Conservation (phyloP, 345 rosid species). For the Citrus sp. region DNA sequence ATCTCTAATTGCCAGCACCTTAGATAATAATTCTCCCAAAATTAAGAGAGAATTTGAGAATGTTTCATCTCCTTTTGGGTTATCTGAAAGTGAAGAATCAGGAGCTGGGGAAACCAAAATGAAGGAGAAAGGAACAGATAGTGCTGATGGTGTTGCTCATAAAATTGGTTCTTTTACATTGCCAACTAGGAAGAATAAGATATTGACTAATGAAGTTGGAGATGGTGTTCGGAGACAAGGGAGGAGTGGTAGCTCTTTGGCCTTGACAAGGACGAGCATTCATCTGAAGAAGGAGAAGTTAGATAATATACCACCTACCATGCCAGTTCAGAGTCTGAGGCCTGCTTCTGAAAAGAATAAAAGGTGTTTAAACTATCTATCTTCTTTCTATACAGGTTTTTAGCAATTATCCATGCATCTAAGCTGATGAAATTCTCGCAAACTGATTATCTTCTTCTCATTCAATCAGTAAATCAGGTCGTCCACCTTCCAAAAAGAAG, state of each 20-base stretch:
- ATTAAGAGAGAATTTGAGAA: slow-evolving; percentile 58
- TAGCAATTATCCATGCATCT: not conserved
- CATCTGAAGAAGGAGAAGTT: slow-evolving; percentile 55
- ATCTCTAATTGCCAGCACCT: slow-evolving; percentile 35
- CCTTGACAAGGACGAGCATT: slow-evolving; percentile 48
- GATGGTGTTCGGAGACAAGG: slow-evolving; percentile 78
- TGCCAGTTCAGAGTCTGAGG: slow-evolving; percentile 59
- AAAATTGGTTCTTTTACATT: slow-evolving; percentile 46
- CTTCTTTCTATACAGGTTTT: not conserved
- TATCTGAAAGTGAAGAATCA: slow-evolving; percentile 86
- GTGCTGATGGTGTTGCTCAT: slow-evolving; percentile 50
- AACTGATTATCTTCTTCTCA: slow-evolving; percentile 18
- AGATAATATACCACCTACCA: slow-evolving; percentile 49
- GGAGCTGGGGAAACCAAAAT: slow-evolving; percentile 69
- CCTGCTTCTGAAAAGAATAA: slow-evolving; percentile 64
- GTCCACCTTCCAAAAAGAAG: slow-evolving; percentile 84
- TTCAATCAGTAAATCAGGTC: slow-evolving; percentile 75
- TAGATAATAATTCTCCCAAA: slow-evolving; percentile 45
- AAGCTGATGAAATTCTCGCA: not conserved
- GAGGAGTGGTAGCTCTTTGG: slow-evolving; percentile 59
- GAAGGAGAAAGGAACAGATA: slow-evolving; percentile 55
- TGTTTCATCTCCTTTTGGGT: slow-evolving; percentile 61
- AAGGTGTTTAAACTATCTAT: slow-evolving; percentile 48
- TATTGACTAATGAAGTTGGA: slow-evolving; percentile 54
- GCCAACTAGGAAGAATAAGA: slow-evolving; percentile 56